Base-by-base conservation (phyloP, 2,329 filamentous ascomycete genomes). In the Penicillium sp. region DNA sequence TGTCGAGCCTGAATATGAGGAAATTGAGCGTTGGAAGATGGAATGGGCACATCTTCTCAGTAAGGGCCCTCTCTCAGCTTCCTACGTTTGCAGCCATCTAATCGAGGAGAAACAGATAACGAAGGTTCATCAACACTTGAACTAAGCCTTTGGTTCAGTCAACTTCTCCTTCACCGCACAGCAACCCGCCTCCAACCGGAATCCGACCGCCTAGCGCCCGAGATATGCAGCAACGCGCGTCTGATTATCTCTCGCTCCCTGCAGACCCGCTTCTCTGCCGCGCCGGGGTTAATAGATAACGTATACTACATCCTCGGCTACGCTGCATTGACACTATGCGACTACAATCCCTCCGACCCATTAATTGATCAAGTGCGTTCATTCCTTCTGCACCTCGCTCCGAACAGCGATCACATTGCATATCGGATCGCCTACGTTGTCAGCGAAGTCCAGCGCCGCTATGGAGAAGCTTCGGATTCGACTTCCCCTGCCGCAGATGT, bases 111-210 rank as follows among this genome's bases (percentile, higher is more conserved):
- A 12, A 41, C 48, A 68, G 66, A 62, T 13, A 63, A 61, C 21
- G 65, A 65, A 51, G 61, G 59, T 26, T 60, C 62, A 29, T 69
- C 65, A n/a, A 66, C 66, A 13, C 55, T 70, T 33, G 65, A 69
- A 29, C 61, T 70, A n/a, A 67, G 65, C 51, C 56, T 70, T 43
- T 68, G 65, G 65, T 71, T 69, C 55, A 70, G 67, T 45, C 65
- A 71, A 45, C 63, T 70, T n/a, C 65, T 71, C 21, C 65, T 71
- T 3, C 59, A 70, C 51, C 59, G 68, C 18, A 70, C 67, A 5
- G 63, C 67, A 7, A 52, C 66, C 38, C 57, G 63, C 26, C 52
- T 65, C 29, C 65, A 64, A 47, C 53, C 59, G 1, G 62, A 68
- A 8, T 57, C 58, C 6, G 65, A 69, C 33, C 57, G 56, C 23